Evolutionary conservation across 805 yeast genomes (phyloP), one percentile per base, ranked within the genome.

Genomic region (Pichia cabralensis): DNA sequence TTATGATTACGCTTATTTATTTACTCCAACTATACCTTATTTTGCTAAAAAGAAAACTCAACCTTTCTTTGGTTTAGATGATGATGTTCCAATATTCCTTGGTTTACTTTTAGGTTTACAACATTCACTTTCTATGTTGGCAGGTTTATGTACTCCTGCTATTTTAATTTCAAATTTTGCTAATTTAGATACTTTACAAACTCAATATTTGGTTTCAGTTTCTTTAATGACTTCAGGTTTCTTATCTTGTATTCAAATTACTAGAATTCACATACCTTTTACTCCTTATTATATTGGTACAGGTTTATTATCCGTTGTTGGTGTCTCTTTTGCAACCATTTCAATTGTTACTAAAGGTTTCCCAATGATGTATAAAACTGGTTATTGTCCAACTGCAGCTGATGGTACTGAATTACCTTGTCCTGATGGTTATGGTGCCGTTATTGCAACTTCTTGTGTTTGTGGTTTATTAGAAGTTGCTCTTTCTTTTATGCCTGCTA

Each of bases 351-450:
- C 71, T 12, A 77, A 75, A 25, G 80, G 86, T 2, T 61, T 86
- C 44, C 88, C 94, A 14, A 62, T 78, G 64, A 81, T 86, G 94
- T 86, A 88, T 61, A 46, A 50, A 4, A 65, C 62, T 29, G 95
- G 94, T 5, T 60, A 54, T 31, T 83, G 96, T 60, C 77, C 80
- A 1, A 44, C 53, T 4, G 77, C 61, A 22, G 65, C 67, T 4
- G 79, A 74, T 42, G 95, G 95, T 4, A 73, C 68, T 6, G 45
- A 58, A 8, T 65, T 81, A 33, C 70, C 95, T 4, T 88, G 96
- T 61, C 94, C 94, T 6, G 82, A 80, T 39, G 96, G 94, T 2
- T 88, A 84, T 52, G 96, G 96, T 45, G 74, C 76, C n/a, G 67
- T 86, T 26, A 61, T 86, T 41, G 96, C 80, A 24, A 80, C 95